A percentile compares a stretch with the other conserved stretches of the same genome.
Conservation (phyloP, 2,329 filamentous ascomycete genomes). For the Cladosporium cucumerinum region DNA sequence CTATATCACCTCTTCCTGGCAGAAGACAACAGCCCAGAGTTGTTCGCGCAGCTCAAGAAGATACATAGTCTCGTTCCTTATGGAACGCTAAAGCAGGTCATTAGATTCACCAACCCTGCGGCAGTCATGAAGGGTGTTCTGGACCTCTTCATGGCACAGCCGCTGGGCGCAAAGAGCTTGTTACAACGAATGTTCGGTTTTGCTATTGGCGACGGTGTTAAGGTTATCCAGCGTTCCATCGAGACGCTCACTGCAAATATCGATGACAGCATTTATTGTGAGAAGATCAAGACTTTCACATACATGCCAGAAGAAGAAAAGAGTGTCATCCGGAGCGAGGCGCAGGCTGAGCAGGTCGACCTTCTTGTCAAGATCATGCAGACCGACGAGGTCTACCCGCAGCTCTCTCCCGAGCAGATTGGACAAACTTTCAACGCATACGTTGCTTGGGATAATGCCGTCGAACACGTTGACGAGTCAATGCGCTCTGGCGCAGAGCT, state of each 20-base stretch:
- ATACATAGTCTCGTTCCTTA: slow-evolving; percentile 96
- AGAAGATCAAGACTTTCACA: slow-evolving; percentile 78
- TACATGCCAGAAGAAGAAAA: slow-evolving; percentile 74
- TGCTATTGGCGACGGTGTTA: slow-evolving; percentile 86
- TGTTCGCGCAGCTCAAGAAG: slow-evolving; percentile 89
- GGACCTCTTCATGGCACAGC: slow-evolving; percentile 92
- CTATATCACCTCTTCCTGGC: slow-evolving; percentile 96
- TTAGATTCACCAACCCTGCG: slow-evolving; percentile 91
- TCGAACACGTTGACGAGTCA: slow-evolving; percentile 86
- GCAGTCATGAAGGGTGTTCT: slow-evolving; percentile 95
- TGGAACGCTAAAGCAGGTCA: slow-evolving; percentile 90
- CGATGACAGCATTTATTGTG: slow-evolving; percentile 71
- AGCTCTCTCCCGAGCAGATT: slow-evolving; percentile 71
- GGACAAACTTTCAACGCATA: slow-evolving; percentile 89
- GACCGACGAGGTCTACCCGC: slow-evolving; percentile 70
- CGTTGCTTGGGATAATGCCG: slow-evolving; percentile 90
- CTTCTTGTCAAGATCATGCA: slow-evolving; percentile 80
- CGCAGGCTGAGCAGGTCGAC: slow-evolving; percentile 71
- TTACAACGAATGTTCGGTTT: slow-evolving; percentile 93
- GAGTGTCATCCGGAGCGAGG: slow-evolving; percentile 68
- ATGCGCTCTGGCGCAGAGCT: slow-evolving; percentile 85
- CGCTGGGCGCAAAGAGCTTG: slow-evolving; percentile 83
- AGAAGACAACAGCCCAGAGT: slow-evolving; percentile 94
- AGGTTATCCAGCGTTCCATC: slow-evolving; percentile 80
- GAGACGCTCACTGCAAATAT: slow-evolving; percentile 74